Evolutionary conservation across 2,329 filamentous ascomycete genomes (phyloP), one percentile per base, ranked within the genome.

Genomic region (Claviceps paspali): DNA sequence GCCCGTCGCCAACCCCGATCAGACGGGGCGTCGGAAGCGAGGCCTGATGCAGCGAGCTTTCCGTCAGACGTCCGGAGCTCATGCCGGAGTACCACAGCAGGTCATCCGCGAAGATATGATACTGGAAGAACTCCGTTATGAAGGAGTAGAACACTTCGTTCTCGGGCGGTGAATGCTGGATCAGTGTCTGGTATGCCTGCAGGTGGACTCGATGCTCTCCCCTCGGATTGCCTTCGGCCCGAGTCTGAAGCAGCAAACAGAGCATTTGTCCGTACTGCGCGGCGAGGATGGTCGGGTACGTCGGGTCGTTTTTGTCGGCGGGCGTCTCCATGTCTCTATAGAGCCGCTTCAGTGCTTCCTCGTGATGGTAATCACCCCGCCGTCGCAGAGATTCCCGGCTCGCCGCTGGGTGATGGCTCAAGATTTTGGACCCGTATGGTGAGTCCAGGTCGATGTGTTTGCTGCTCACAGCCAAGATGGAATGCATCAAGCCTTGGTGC

Each of bases 401-500:
- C 8, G 70, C 64, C 26, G 59, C 57, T 3, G 66, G 61, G 43
- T 68, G 63, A 17, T 67, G 62, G 24, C 57, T 57, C 5, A 78
- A 55, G 4, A 76, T 50, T 33, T 69, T 71, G 39, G 54, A 46
- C 9, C 70, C 73, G 38, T 76, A 73, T 0, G 70, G 65, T 0
- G 71, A 69, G 4, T 68, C 63, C 42, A 67, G 68, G 53, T 79
- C 70, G 38, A 79, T 69, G 49, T 93, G 85, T 42, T 78, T 85
- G 47, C 82, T 82, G 27, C 85, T 82, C 7, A 94, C 67, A 31
- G 82, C 85, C 37, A 94, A 68, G 35, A 94, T 75, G 9, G 85
- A 91, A 54, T 94, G 86, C 85, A 94, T 93, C 36, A 94, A 64
- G 10, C 84, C 84, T 43, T 76, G 70, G 52, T 93, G 79, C 42